Base-by-base conservation (phyloP, 1,284 basidiomycete genomes). In the Pseudozyma pruni region DNA sequence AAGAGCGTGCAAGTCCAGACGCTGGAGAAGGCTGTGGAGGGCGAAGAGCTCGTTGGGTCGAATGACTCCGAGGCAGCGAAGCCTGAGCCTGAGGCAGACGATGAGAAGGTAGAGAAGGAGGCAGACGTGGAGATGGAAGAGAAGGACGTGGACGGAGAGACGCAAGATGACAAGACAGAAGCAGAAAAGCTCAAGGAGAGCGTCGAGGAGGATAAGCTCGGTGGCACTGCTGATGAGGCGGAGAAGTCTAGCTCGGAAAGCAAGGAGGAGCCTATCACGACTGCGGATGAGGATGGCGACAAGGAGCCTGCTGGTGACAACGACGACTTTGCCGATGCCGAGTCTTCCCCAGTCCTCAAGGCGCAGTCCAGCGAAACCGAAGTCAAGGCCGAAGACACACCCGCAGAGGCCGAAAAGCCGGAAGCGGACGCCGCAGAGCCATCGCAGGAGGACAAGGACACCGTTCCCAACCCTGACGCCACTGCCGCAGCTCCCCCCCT, bases 311-410 rank as follows among this genome's bases (percentile, higher is more conserved):
- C 17, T 14, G 68, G 23, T 7, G 55, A 66, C 3, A 52, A 72
- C 8, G 66, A 69, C 35, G 60, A 62, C 40, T 68, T 69, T 46
- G 58, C 66, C 43, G 59, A 72, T 43, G 59, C 63, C n/a, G 49
- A 52, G n/a, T 59, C 59, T 3, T 59, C 62, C 8, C 54, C 61
- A 5, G 53, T 47, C 23, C 43, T 54, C 17, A 51, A 55, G 17
- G 33, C 49, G 32, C 54, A 66, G 49, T 35, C 37, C 8, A 29
- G 19, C 22, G 44, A 47, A 2, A 2, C 8, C n/a, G 46, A 47
- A 23, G 20, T 13, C 33, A 32, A 52, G 34, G 48, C 16, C 17
- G 55, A 51, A 17, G 47, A 57, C 9, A 39, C 13, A 1, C 35
- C 6, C 8, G 20, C 39, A 0, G 46, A 40, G 2, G 41, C 48